phyloP scores from a whole-genome alignment of 495 filamentous ascomycete genomes.

The Pseudevernia furfuracea region DNA sequence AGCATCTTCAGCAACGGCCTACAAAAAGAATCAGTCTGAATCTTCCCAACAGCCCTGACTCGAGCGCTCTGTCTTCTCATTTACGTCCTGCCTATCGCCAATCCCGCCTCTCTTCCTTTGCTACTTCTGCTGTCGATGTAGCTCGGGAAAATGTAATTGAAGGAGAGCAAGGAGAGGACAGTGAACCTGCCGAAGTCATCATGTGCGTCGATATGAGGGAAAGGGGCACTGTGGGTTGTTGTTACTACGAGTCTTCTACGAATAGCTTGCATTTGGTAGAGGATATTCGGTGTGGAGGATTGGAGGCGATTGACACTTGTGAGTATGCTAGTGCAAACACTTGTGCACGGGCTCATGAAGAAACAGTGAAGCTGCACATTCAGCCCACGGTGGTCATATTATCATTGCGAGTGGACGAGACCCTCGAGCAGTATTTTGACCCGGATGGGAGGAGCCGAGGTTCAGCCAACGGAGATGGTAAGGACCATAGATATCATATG shows the following conservation, averaged over 20 bases:
- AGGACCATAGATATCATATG: constrained; percentile 7
- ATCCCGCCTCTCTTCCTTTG: constrained; percentile 8
- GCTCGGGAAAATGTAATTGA: constrained; percentile 22
- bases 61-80: background rate
- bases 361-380: constrained; percentile 59
- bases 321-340: constrained; percentile 23
- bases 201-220: constrained; percentile 76
- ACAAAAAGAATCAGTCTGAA: constrained; percentile 4
- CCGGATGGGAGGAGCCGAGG: constrained; percentile 18
- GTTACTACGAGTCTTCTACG: constrained; percentile 53
- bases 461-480: constrained; percentile 29
- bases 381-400: constrained; percentile 75
- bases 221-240: constrained; percentile 69
- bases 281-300: constrained; percentile 63
- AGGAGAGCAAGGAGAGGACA: constrained; percentile 36
- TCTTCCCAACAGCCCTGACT: constrained; percentile 1
- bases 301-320: constrained; percentile 65
- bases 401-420: constrained; percentile 61
- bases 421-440: constrained; percentile 26
- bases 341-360: constrained; percentile 19
- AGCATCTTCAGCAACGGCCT: background rate
- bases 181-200: constrained; percentile 68
- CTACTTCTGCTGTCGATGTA: constrained; percentile 10
- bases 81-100: background rate
- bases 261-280: constrained; percentile 42